Evolutionary conservation across 2,329 filamentous ascomycete genomes (phyloP).

Genomic region (Cordyceps farinosa): DNA sequence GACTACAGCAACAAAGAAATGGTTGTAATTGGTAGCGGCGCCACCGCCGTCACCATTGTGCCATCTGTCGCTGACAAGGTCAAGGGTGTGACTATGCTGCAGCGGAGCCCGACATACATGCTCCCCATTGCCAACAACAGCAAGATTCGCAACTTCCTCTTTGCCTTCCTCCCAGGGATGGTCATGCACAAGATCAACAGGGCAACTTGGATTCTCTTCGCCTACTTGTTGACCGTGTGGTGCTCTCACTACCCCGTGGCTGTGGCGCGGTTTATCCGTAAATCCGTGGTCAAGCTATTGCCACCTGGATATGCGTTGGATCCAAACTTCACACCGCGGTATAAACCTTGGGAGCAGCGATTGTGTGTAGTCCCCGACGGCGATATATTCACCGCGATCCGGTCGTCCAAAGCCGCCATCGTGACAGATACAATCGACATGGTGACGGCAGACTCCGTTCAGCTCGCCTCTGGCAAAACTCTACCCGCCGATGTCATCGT

Average conservation of each 20-base stretch:
- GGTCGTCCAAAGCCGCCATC: conserved; percentile 35
- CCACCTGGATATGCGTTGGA: conserved; percentile 52
- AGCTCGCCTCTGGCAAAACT: conserved; percentile 44
- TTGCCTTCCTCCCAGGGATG: conserved; percentile 43
- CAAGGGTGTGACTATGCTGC: conserved; percentile 69
- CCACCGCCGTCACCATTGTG: conserved; percentile 74
- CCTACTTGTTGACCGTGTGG: conserved; percentile 30
- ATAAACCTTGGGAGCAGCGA: conserved; percentile 70
- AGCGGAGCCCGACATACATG: conserved; percentile 73
- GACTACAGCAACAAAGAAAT: conserved; percentile 65
- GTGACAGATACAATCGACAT: conserved; percentile 52
- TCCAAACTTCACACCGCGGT: conserved; percentile 61
- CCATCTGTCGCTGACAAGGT: conserved; percentile 66
- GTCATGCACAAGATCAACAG: conserved; percentile 45
- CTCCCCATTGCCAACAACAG: conserved; percentile 48
- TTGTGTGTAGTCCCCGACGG: conserved; percentile 62
- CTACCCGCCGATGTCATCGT: conserved; percentile 64
- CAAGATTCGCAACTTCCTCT: conserved; percentile 34
- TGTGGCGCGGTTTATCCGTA: conserved; percentile 33
- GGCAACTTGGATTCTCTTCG: conserved; percentile 25
- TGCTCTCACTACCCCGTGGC: conserved; percentile 37
- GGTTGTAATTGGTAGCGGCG: conserved; percentile 73
- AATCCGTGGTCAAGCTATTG: conserved; percentile 44
- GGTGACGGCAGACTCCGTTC: conserved; percentile 46
- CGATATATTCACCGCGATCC: conserved; percentile 53